Evolutionary conservation across 106 monocot species (phyloP).

Genomic region (Amphibolis antarctica): DNA sequence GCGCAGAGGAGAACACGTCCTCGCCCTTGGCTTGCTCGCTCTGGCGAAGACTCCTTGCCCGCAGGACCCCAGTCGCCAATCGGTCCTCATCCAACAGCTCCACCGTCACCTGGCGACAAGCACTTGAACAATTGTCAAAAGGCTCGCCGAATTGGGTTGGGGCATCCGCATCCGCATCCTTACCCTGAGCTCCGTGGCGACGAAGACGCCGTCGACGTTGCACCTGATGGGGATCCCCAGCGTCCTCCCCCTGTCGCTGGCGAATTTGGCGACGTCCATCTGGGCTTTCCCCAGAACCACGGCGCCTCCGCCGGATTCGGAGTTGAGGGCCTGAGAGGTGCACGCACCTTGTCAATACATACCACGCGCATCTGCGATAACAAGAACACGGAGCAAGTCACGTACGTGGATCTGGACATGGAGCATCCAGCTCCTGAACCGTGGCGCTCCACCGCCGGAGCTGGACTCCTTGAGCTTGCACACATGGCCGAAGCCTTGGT

Average conservation of each 20-base stretch:
- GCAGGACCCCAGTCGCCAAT: no score
- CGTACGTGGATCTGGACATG: conserved; percentile 13
- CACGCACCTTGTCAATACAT: background rate
- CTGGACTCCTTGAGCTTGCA: conserved; percentile 10
- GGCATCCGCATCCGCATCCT: no score
- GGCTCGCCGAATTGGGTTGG: no score
- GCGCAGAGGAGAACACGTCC: no score
- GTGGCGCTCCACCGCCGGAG: conserved; percentile 1
- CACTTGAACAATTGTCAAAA: no score
- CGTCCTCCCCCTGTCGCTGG: conserved; percentile 1
- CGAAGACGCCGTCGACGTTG: background rate
- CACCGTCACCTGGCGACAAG: conserved; percentile 5
- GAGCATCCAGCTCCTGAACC: conserved; percentile 14
- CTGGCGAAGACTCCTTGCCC: no score
- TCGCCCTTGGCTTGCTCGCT: background rate
- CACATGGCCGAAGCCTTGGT: conserved; percentile 8
- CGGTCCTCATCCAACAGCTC: no score
- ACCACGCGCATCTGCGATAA: background rate
- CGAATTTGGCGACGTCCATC: conserved; percentile 4
- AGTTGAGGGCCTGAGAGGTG: conserved; percentile 2
- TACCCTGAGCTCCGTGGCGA: conserved; percentile 4
- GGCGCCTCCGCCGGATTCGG: background rate
- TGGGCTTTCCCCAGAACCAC: conserved; percentile 7
- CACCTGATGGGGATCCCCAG: conserved; percentile 8
- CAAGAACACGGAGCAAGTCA: background rate